Evolutionary conservation across 371 early-diverging fungal species (phyloP).

Genomic region (Sporodiniella umbellata): DNA sequence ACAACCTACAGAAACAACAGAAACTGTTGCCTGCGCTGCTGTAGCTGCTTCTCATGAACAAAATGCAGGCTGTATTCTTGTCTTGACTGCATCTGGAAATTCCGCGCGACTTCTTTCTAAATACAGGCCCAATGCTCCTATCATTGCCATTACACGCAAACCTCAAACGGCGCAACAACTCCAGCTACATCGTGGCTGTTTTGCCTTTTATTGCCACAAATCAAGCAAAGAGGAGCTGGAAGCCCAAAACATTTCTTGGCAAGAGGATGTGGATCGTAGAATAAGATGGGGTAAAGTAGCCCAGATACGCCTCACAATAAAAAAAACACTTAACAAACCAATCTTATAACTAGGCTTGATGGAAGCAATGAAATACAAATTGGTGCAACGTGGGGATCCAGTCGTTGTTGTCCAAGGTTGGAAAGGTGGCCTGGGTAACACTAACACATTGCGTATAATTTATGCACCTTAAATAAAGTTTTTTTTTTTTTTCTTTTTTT

Average conservation of each 20-base stretch:
- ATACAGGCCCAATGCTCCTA: conserved; percentile 91
- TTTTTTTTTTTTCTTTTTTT: not conserved
- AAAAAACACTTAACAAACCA: not conserved
- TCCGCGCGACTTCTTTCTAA: conserved; percentile 93
- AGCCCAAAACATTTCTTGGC: conserved; percentile 65
- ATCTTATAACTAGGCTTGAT: conserved; percentile 74
- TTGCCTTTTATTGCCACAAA: conserved; percentile 81
- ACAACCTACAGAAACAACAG: conserved; percentile 80
- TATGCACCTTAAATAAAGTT: conserved; percentile 13
- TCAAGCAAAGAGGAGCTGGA: conserved; percentile 30
- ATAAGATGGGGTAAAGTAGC: conserved; percentile 66
- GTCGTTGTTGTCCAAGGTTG: conserved; percentile 85
- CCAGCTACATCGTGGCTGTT: conserved; percentile 87
- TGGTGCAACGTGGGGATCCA: conserved; percentile 59
- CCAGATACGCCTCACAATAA: too few relatives aligned
- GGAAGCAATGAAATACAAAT: conserved; percentile 61
- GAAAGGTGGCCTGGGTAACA: conserved; percentile 80
- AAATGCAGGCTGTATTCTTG: conserved; percentile 84
- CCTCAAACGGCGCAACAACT: conserved; percentile 85
- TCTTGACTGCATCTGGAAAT: conserved; percentile 75
- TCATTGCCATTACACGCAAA: conserved; percentile 88
- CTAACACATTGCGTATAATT: conserved; percentile 82
- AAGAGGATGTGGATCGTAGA: conserved; percentile 81
- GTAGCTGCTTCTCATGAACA: conserved; percentile 88
- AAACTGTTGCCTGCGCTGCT: conserved; percentile 93